A percentile compares a stretch with the other conserved stretches of the same genome.
These are phyloP conservation scores for Podaxis sp. DNA, from an alignment of 768 basidiomycete species.

Conservation along the genomic window DNA sequence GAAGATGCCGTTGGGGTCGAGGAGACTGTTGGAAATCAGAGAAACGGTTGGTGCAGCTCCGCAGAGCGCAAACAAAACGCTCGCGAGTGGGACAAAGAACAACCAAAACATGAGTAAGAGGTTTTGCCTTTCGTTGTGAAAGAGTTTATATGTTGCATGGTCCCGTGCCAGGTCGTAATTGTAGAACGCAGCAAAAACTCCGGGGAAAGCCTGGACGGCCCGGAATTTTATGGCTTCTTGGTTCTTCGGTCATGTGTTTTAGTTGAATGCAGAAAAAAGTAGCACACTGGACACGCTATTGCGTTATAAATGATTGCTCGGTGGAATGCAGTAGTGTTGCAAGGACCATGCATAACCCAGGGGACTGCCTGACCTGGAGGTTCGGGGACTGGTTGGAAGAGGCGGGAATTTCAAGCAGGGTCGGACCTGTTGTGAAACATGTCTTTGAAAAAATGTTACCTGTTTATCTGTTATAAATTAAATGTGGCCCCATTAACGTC, in stretches of 20 bases:
- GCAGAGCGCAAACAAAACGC: constrained; percentile 15
- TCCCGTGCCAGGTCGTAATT: background rate
- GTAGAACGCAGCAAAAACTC: background rate
- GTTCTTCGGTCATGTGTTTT: background rate
- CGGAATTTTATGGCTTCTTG: background rate
- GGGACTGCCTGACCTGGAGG: too few species aligned
- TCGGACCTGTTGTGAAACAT: too few species aligned
- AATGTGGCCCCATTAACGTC: too few species aligned
- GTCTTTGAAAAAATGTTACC: too few species aligned
- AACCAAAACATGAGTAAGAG: constrained; percentile 1
- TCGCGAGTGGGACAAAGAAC: constrained; percentile 8
- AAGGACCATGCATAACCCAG: too few species aligned
- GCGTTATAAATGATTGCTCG: background rate
- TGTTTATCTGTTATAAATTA: too few species aligned
- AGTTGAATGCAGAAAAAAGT: background rate
- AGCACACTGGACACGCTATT: background rate
- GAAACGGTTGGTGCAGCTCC: constrained; percentile 36
- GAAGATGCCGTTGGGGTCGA: constrained; percentile 37
- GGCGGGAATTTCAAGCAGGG: too few species aligned
- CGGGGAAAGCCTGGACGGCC: background rate
- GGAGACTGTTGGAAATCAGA: constrained; percentile 30
- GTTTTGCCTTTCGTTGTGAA: background rate
- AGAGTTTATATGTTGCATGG: background rate
- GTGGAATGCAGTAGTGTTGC: background rate
- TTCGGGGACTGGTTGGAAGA: too few species aligned